Percentiles rank a stretch among this genome's conserved stretches.
Conservation (phyloP, 2,329 filamentous ascomycete genomes). For the Fusarium odoratissimum region DNA sequence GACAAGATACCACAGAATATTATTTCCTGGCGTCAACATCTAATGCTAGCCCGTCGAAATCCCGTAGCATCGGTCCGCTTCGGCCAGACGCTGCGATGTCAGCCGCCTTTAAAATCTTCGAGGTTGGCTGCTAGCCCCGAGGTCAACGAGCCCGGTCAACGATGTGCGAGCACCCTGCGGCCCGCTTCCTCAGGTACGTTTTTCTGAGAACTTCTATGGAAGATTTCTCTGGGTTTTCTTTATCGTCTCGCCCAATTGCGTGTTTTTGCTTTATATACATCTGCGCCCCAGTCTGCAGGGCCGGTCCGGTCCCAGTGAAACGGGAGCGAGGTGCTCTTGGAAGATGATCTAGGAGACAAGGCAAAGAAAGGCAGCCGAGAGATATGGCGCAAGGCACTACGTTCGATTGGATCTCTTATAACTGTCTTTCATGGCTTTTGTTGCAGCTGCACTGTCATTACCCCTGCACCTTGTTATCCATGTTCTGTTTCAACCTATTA, state of each 20-base stretch:
- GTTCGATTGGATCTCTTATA: conserved; percentile 40
- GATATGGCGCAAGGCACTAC: conserved; percentile 27
- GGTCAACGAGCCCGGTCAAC: conserved; percentile 14
- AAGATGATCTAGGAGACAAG: conserved; percentile 1
- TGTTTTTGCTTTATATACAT: background rate
- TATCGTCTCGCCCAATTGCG: conserved; percentile 23
- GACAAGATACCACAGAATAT: background rate
- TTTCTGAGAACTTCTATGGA: conserved; percentile 16
- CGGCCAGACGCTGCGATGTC: conserved; percentile 32
- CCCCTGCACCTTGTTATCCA: conserved; percentile 14
- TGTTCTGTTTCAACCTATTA: conserved; percentile 11
- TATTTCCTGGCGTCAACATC: conserved; percentile 4
- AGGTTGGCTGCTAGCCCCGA: conserved; percentile 9
- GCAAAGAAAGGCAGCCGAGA: conserved; percentile 9
- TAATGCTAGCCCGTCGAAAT: conserved; percentile 38
- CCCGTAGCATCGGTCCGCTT: conserved; percentile 34
- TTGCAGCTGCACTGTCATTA: conserved; percentile 14
- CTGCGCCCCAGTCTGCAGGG: conserved; percentile 34
- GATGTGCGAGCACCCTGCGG: conserved; percentile 33
- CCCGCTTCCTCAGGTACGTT: conserved; percentile 42
- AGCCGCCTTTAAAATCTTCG: conserved; percentile 11
- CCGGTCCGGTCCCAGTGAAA: conserved; percentile 43
- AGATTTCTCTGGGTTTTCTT: conserved; percentile 26
- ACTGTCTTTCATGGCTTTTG: conserved; percentile 2
- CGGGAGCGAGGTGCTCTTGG: conserved; percentile 28